Base-by-base conservation (phyloP, 2,329 filamentous ascomycete genomes). In the Paecilomyces sp. region DNA sequence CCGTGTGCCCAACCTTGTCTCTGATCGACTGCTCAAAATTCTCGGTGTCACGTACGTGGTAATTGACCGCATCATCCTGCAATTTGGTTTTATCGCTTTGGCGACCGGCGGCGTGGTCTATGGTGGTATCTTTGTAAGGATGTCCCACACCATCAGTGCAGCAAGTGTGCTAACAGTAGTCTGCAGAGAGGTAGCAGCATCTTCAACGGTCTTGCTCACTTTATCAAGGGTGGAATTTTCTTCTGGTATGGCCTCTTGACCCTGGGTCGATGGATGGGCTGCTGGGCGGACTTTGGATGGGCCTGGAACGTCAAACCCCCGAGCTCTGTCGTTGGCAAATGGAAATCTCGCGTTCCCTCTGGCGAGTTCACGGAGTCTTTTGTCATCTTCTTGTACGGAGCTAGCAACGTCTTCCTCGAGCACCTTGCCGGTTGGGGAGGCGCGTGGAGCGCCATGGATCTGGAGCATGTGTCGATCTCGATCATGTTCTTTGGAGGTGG, bases 401-500 rank as follows among this genome's bases (percentile, higher is more conserved):
- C 86, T 2, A 93, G 88, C 61, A 97, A 97, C 74, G 87, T 97
- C 60, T 97, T 96, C 75, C 80, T 97, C 31, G 93, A 97, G 75
- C 93, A 96, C 70, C 81, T 97, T 28, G 86, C 87, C 58, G 84
- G 83, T 56, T 87, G 85, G 82, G 90, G 89, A 34, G 77, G 80
- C 12, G 81, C 75, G 57, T 97, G 92, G 88, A 86, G 83, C 57
- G 77, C 91, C 0, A 85, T 88, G 62, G 93, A 97, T 71, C 79
- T 97, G 22, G 92, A 97, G 75, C 94, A 97, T 74, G 80, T 96
- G 54, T 93, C 92, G 12, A 97, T 97, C 68, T 92, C 93, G 0
- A 82, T 97, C 54, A 85, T 97, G 72, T 97, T 97, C 78, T 90
- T 97, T 63, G 93, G 93, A 58, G 93, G 92, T 65, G 93, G 94